Conservation (phyloP, 1,284 basidiomycete species). For the Somion occarium region DNA sequence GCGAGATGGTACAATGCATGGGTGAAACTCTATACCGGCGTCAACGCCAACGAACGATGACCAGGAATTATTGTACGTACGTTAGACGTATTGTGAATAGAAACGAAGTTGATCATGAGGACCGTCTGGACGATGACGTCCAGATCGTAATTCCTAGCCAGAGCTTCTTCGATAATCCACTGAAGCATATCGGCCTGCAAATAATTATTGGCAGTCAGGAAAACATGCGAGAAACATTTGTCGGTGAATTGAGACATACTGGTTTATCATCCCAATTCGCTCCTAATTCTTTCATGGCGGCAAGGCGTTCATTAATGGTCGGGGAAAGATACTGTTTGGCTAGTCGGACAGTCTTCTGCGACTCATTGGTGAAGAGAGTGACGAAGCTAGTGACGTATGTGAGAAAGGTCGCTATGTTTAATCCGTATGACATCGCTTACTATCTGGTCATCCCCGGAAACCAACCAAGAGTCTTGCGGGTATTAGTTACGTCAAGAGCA, state of each 20-base stretch:
- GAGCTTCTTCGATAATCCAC: neutral
- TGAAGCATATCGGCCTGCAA: neutral
- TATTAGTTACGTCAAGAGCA: neutral
- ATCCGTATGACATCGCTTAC: neutral
- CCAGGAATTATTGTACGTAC: neutral
- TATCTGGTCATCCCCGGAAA: conserved; percentile 15
- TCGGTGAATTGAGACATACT: conserved; percentile 14
- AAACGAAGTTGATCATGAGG: conserved; percentile 1
- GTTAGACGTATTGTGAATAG: conserved; percentile 1
- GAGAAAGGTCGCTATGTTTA: neutral
- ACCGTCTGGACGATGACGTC: neutral
- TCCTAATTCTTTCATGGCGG: conserved; percentile 26
- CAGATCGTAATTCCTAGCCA: neutral
- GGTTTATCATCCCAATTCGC: conserved; percentile 31
- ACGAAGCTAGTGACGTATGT: neutral
- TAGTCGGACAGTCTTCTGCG: neutral
- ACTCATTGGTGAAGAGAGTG: conserved; percentile 8
- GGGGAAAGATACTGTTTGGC: conserved; percentile 5
- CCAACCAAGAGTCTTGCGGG: conserved; percentile 3
- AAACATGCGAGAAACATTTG: neutral
- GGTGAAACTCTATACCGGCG: conserved; percentile 18
- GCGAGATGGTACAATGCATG: conserved; percentile 22
- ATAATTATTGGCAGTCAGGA: neutral
- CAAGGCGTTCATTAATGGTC: conserved; percentile 30
- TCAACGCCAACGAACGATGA: neutral